Conservation (phyloP, 2,329 filamentous ascomycete species). For the Pseudogymnoascus sp. region DNA sequence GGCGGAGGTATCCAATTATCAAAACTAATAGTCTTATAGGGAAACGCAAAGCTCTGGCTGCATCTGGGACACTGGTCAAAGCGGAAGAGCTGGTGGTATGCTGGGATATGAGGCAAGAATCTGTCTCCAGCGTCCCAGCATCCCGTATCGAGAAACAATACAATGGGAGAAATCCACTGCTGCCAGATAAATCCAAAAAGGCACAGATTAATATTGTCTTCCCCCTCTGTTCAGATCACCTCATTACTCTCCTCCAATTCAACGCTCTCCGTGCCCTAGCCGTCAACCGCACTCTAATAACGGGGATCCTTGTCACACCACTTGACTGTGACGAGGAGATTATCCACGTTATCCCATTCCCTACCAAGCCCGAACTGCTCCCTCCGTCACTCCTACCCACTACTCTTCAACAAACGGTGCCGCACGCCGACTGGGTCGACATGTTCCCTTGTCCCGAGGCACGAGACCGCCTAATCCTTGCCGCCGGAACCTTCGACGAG, state of each 20-base stretch:
- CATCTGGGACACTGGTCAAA: constrained; percentile 19
- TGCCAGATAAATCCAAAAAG: constrained; percentile 21
- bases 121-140: constrained; percentile 25
- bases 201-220: constrained; percentile 26
- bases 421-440: constrained; percentile 36
- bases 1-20: constrained; percentile 11
- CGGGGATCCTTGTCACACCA: constrained; percentile 26
- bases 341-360: constrained; percentile 26
- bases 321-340: constrained; percentile 28
- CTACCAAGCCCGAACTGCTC: constrained; percentile 22
- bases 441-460: constrained; percentile 31
- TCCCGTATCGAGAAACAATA: constrained; percentile 28
- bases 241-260: constrained; percentile 36
- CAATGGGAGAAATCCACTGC: constrained; percentile 25
- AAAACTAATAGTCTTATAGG: constrained; percentile 23
- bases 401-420: constrained; percentile 30
- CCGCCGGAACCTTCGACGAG: constrained; percentile 32
- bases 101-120: constrained; percentile 29
- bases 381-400: constrained; percentile 32
- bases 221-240: constrained; percentile 34
- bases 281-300: constrained; percentile 31
- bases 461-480: constrained; percentile 34
- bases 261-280: constrained; percentile 33
- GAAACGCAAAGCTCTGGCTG: constrained; percentile 27
- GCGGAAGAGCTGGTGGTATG: constrained; percentile 28